These are phyloP conservation scores for Corylus avellana DNA, from an alignment of 306 rosid species.

Conservation along the genomic window DNA sequence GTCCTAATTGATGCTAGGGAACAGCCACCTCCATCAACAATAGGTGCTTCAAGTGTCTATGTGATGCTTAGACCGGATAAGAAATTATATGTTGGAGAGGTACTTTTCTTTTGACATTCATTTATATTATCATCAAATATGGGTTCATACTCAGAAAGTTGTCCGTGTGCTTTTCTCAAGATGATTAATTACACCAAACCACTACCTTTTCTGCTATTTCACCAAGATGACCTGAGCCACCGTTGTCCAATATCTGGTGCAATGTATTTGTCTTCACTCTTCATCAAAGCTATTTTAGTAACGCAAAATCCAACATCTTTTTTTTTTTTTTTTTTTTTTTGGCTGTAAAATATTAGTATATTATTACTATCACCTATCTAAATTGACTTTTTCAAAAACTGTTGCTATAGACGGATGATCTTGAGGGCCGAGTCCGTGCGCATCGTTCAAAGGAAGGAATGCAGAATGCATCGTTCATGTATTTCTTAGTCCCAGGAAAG, in stretches of 20 bases:
- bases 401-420: slow-evolving; percentile 69
- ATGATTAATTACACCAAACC: background rate
- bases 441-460: slow-evolving; percentile 79
- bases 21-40: slow-evolving; percentile 85
- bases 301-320: background rate
- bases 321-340: background rate
- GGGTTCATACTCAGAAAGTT: background rate
- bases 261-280: background rate
- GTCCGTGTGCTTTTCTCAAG: background rate
- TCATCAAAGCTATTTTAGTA: background rate
- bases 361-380: background rate
- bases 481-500: slow-evolving; percentile 72
- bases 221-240: background rate
- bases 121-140: background rate
- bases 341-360: background rate
- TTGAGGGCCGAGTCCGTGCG: slow-evolving; percentile 61
- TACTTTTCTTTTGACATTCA: slow-evolving; percentile 31
- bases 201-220: background rate
- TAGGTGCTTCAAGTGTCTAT: slow-evolving; percentile 89
- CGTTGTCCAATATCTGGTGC: background rate
- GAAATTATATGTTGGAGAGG: slow-evolving; percentile 85
- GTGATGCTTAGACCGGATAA: slow-evolving; percentile 78
- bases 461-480: slow-evolving; percentile 63
- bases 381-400: background rate
- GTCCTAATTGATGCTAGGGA: slow-evolving; percentile 60